Evolutionary conservation across 192 early-diverging fungal species (phyloP).

Genomic region (Podila clonocystis): DNA sequence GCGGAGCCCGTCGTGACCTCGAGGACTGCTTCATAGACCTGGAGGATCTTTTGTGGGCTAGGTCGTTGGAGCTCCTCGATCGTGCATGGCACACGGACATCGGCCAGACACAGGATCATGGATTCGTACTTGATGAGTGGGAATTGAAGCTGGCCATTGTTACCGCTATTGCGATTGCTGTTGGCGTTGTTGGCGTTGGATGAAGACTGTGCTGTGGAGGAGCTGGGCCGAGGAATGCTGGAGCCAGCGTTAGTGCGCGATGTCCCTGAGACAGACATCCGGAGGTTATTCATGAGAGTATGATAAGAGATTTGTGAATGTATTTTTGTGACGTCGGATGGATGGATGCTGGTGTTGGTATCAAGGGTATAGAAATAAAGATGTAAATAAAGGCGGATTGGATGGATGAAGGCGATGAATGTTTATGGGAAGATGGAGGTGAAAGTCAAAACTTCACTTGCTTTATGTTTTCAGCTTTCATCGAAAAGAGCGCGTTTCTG

Average conservation of each 20-base stretch:
- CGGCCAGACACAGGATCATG: conserved; percentile 80
- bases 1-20: conserved; percentile 74
- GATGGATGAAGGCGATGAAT: too few species aligned
- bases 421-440: too few species aligned
- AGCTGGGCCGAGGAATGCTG: conserved; percentile 29
- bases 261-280: conserved; percentile 13
- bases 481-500: too few species aligned
- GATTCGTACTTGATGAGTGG: conserved; percentile 78
- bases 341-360: too few species aligned
- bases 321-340: neutral
- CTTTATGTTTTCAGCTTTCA: too few species aligned
- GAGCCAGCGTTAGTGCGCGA: conserved; percentile 10
- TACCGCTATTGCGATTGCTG: neutral
- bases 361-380: too few species aligned
- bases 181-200: neutral
- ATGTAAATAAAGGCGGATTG: too few species aligned
- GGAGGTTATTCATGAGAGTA: conserved; percentile 27
- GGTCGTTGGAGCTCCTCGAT: conserved; percentile 82
- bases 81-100: conserved; percentile 75
- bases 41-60: conserved; percentile 69
- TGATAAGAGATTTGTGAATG: neutral
- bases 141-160: conserved; percentile 53
- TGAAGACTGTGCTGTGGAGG: neutral
- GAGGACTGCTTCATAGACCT: conserved; percentile 78
- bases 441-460: too few species aligned